Evolutionary conservation across 1,284 basidiomycete species (phyloP).

Genomic region (Coniferiporia weirii): DNA sequence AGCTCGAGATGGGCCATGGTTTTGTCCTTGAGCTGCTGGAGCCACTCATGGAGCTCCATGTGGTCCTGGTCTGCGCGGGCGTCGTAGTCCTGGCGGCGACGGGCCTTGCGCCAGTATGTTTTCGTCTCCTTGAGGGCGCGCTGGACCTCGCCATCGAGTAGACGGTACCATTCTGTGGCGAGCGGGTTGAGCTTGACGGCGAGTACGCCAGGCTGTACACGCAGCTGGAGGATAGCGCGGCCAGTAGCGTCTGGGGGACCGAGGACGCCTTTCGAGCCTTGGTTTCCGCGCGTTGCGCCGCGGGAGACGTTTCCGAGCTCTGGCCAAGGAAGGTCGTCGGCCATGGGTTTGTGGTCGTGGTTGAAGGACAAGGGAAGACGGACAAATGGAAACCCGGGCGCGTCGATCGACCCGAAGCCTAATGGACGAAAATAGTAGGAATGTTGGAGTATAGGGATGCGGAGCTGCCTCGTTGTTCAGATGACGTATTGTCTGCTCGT

Average conservation of each 20-base stretch:
- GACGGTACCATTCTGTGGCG: slow-evolving; percentile 74
- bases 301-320: slow-evolving; percentile 77
- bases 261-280: slow-evolving; percentile 73
- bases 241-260: slow-evolving; percentile 64
- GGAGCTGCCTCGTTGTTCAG: neutral
- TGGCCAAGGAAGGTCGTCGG: slow-evolving; percentile 78
- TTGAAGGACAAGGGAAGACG: neutral
- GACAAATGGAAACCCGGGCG: neutral
- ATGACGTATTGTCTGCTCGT: neutral
- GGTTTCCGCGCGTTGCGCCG: slow-evolving; percentile 76
- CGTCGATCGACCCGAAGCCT: neutral
- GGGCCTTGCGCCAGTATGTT: slow-evolving; percentile 73
- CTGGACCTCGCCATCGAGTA: slow-evolving; percentile 68
- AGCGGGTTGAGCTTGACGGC: slow-evolving; percentile 65
- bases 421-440: neutral
- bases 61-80: slow-evolving; percentile 77
- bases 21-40: slow-evolving; percentile 78
- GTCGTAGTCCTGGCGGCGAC: slow-evolving; percentile 76
- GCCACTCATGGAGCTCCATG: slow-evolving; percentile 80
- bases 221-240: slow-evolving; percentile 63
- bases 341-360: slow-evolving; percentile 32
- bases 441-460: neutral
- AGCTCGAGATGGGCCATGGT: slow-evolving; percentile 79
- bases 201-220: slow-evolving; percentile 74
- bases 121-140: slow-evolving; percentile 74